Conservation (phyloP, 2,329 filamentous ascomycete genomes). For the Westerdykella aurantiaca region DNA sequence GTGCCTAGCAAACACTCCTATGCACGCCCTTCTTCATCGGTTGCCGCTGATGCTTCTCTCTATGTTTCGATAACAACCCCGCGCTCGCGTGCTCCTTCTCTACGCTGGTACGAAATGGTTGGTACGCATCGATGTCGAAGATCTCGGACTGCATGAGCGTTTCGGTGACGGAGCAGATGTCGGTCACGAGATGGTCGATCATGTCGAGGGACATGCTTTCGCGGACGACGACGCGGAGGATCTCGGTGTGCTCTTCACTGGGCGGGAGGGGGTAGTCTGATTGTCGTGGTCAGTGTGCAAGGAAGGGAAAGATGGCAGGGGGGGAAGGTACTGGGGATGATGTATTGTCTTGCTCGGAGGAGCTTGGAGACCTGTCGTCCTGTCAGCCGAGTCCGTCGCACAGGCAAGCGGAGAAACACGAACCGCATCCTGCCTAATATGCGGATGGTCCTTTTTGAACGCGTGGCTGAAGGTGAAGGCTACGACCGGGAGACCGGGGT, state of each 20-base stretch:
- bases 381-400: background rate
- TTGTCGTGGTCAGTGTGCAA: background rate
- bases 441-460: conserved; percentile 56
- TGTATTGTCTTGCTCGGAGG: conserved; percentile 62
- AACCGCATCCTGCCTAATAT: conserved; percentile 59
- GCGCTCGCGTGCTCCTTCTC: conserved; percentile 41
- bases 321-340: conserved; percentile 55
- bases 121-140: conserved; percentile 48
- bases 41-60: conserved; percentile 41
- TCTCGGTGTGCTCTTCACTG: conserved; percentile 56
- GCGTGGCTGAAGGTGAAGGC: conserved; percentile 58
- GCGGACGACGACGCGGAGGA: conserved; percentile 61
- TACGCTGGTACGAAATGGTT: conserved; percentile 35
- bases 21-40: conserved; percentile 47
- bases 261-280: conserved; percentile 61
- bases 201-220: conserved; percentile 65
- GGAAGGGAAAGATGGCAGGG: background rate
- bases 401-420: conserved; percentile 24
- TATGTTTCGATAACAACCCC: conserved; percentile 24
- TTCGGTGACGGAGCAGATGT: conserved; percentile 58
- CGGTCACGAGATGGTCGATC: conserved; percentile 56
- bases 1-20: conserved; percentile 32
- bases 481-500: conserved; percentile 62
- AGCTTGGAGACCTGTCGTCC: conserved; percentile 38
- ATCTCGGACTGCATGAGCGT: conserved; percentile 51